These are phyloP conservation scores for Kwoniella sp. DNA, from an alignment of 768 basidiomycete genomes.

Conservation along the genomic window DNA sequence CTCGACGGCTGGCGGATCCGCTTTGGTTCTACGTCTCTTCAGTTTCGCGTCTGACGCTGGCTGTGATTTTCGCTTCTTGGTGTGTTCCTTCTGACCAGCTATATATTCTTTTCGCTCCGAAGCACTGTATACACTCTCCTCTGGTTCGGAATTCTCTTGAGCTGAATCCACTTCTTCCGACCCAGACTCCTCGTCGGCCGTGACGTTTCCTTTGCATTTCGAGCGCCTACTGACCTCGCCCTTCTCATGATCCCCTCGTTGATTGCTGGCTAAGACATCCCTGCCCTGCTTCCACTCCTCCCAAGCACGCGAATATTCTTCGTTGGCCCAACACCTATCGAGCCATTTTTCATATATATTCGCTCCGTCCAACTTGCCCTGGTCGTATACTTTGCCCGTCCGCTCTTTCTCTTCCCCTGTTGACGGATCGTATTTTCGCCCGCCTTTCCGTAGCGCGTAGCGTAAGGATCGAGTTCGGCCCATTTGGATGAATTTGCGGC, in stretches of 20 bases:
- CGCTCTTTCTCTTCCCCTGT: slow-evolving; percentile 37
- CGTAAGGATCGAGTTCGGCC: slow-evolving; percentile 51
- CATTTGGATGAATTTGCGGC: slow-evolving; percentile 55
- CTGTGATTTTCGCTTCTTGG: too few species aligned
- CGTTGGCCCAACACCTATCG: slow-evolving; percentile 43
- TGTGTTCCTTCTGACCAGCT: too few species aligned
- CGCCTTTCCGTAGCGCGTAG: slow-evolving; percentile 50
- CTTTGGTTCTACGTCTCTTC: too few species aligned
- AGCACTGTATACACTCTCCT: too few species aligned
- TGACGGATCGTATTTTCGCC: slow-evolving; percentile 42
- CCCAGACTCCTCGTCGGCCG: too few species aligned
- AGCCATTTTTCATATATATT: slow-evolving; percentile 38
- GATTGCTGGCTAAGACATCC: not conserved
- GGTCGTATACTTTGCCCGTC: slow-evolving; percentile 50
- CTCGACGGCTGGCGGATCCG: too few species aligned
- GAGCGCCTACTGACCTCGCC: too few species aligned
- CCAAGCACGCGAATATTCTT: slow-evolving; percentile 37
- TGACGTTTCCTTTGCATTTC: not conserved
- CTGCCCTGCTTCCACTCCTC: slow-evolving; percentile 34
- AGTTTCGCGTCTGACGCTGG: too few species aligned
- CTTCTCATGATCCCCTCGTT: not conserved
- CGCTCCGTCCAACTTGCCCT: slow-evolving; percentile 48
- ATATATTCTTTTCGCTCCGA: too few species aligned
- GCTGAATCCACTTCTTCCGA: too few species aligned
- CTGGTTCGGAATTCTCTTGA: too few species aligned